phyloP scores from a whole-genome alignment of 2,329 filamentous ascomycete species.

The Bipolaris bicolor region DNA sequence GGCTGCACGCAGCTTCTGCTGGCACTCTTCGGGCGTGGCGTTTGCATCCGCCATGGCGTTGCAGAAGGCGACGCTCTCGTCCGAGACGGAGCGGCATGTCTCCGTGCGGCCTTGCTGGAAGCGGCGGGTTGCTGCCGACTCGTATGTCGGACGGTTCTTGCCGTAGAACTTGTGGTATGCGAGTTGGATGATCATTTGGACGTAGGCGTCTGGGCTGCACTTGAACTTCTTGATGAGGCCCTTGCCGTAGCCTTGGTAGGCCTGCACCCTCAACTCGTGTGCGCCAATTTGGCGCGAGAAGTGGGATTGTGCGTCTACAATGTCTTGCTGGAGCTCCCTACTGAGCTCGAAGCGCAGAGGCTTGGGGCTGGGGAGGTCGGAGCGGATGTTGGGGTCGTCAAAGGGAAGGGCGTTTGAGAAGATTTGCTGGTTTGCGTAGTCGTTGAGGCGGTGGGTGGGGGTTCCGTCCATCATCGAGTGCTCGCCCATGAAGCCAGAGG shows the following conservation, averaged over 20 bases:
- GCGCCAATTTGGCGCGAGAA: conserved; percentile 81
- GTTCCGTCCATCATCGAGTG: conserved; percentile 99
- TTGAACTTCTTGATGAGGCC: conserved; percentile 99
- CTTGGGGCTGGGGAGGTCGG: conserved; percentile 80
- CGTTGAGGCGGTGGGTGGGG: conserved; percentile 94
- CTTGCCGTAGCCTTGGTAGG: conserved; percentile 97
- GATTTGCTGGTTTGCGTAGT: conserved; percentile 90
- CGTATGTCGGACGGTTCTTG: conserved; percentile 96
- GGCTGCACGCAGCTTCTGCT: conserved; percentile 81
- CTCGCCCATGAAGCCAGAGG: conserved; percentile 96
- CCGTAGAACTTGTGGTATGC: conserved; percentile 99
- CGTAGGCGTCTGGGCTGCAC: conserved; percentile 95
- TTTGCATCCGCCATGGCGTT: conserved; percentile 77
- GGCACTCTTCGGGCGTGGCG: conserved; percentile 67
- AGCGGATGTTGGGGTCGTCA: conserved; percentile 76
- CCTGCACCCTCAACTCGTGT: conserved; percentile 91
- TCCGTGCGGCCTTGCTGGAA: conserved; percentile 97
- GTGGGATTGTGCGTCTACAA: conserved; percentile 77
- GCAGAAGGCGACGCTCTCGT: conserved; percentile 91
- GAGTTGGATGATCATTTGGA: conserved; percentile 98
- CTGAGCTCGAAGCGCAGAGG: conserved; percentile 80
- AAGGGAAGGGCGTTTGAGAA: conserved; percentile 95
- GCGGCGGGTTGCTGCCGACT: conserved; percentile 90
- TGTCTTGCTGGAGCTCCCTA: conserved; percentile 74
- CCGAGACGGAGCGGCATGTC: conserved; percentile 89